Conservation (phyloP, 2,329 filamentous ascomycete species). For the Fusarium avenaceum region DNA sequence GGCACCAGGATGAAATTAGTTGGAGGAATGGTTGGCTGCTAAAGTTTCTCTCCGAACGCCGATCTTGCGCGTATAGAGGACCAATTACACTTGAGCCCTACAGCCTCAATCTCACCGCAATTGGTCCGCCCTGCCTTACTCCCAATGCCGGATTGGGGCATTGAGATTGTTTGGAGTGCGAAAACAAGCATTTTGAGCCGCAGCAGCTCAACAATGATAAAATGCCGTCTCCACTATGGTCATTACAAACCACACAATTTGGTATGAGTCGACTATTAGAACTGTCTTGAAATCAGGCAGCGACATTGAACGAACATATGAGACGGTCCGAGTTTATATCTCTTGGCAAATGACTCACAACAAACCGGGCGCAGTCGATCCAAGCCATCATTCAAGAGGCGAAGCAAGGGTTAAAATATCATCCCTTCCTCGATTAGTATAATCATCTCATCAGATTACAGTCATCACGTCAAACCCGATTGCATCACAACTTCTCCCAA, state of each 20-base stretch:
- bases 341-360: not conserved
- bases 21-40: not conserved
- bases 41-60: not conserved
- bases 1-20: no score
- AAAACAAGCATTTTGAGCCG: no score
- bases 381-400: not conserved
- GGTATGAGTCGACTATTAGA: not conserved
- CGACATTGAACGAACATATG: not conserved
- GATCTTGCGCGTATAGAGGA: conserved; percentile 7
- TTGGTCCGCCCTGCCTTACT: not conserved
- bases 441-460: no score
- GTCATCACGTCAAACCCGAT: no score
- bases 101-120: not conserved
- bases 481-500: no score
- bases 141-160: no score
- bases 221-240: no score
- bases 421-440: no score
- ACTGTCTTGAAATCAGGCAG: not conserved
- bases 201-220: no score
- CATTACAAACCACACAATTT: not conserved
- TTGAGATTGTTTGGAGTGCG: no score
- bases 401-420: no score
- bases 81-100: not conserved
- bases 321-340: not conserved
- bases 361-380: not conserved